Conservation (phyloP, 768 basidiomycete genomes). For the Amanita muscaria region DNA sequence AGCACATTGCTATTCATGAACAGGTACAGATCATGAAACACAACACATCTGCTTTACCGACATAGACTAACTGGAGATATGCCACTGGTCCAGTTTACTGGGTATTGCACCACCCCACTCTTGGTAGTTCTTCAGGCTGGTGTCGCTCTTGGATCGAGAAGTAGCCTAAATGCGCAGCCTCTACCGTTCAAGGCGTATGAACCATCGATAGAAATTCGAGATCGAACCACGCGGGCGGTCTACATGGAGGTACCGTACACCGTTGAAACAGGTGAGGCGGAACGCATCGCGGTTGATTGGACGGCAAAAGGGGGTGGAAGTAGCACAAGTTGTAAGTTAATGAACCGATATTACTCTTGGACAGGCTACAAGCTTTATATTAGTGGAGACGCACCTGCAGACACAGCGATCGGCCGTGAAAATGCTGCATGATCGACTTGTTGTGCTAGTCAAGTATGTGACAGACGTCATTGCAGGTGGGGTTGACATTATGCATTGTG, state of each 20-base stretch:
- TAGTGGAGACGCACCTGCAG: conserved; percentile 86
- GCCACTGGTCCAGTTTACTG: conserved; percentile 52
- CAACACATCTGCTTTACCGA: conserved; percentile 5
- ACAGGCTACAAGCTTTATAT: background rate
- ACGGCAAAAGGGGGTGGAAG: conserved; percentile 80
- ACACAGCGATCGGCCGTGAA: conserved; percentile 92
- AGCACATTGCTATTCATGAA: conserved; percentile 77
- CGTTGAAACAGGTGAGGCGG: conserved; percentile 96
- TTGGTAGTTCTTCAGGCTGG: conserved; percentile 68
- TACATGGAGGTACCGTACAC: conserved; percentile 82
- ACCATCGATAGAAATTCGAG: conserved; percentile 78
- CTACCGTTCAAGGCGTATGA: conserved; percentile 94
- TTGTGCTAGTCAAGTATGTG: conserved; percentile 83
- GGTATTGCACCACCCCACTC: conserved; percentile 82
- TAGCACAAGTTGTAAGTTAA: conserved; percentile 64
- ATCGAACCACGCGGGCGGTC: conserved; percentile 64
- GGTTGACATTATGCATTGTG: conserved; percentile 13
- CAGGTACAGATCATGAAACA: conserved; percentile 42
- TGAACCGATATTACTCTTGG: conserved; percentile 1
- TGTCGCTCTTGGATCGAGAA: conserved; percentile 31
- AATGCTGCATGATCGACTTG: conserved; percentile 91
- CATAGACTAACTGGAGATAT: conserved; percentile 2
- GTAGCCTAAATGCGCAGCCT: conserved; percentile 55
- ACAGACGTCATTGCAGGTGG: conserved; percentile 64
- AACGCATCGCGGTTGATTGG: conserved; percentile 97